Evolutionary conservation across 1,284 basidiomycete genomes (phyloP).

Genomic region (Trametes versicolor): DNA sequence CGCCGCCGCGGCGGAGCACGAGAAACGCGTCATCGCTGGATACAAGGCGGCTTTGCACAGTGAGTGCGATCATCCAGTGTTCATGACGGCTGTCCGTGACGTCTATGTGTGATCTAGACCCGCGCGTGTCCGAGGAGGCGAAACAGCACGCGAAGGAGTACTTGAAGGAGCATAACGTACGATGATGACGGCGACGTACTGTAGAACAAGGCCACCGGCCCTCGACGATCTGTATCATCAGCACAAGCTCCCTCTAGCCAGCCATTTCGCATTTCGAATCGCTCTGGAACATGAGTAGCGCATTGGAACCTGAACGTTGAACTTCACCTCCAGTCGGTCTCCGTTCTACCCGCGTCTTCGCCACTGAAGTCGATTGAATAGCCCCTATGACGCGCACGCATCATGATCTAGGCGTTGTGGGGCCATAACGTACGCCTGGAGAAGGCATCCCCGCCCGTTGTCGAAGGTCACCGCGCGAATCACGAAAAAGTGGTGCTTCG

Average conservation of each 20-base stretch:
- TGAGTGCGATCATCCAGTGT: constrained; percentile 35
- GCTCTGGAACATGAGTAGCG: no score
- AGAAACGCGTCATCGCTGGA: constrained; percentile 53
- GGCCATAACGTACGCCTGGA: not conserved
- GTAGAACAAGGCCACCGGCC: no score
- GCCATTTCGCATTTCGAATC: no score
- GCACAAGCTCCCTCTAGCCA: no score
- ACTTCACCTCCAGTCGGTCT: no score
- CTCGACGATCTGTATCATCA: no score
- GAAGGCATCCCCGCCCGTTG: not conserved
- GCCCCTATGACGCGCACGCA: not conserved
- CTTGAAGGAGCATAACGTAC: not conserved
- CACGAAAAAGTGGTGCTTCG: not conserved
- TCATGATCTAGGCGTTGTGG: not conserved
- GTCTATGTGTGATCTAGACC: constrained; percentile 40
- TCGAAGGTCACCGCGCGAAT: not conserved
- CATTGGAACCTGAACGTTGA: no score
- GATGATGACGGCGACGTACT: not conserved
- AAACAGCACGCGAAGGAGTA: not conserved
- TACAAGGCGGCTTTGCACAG: constrained; percentile 61
- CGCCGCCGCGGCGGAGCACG: constrained; percentile 47
- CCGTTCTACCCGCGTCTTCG: no score
- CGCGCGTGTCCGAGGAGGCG: constrained; percentile 32
- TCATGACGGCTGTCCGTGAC: not conserved
- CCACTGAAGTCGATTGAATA: no score